Evolutionary conservation across 2,329 filamentous ascomycete species (phyloP).

Genomic region (Ophiostoma montium): DNA sequence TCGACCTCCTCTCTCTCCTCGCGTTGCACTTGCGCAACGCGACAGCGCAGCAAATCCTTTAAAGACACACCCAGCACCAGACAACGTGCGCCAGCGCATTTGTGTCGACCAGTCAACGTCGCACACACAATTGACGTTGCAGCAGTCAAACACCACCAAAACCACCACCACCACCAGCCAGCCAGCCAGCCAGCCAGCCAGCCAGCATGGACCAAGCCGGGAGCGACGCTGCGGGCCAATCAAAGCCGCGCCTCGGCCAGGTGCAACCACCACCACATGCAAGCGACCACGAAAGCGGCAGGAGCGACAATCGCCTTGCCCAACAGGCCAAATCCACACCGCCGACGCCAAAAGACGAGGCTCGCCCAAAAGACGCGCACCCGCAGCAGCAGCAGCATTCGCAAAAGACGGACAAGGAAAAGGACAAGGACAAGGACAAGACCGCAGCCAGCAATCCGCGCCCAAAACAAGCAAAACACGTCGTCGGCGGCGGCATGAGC

Average conservation of each 20-base stretch:
- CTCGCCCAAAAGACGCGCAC: neutral
- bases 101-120: no score
- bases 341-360: slow-evolving; percentile 1
- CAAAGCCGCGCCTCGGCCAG: slow-evolving; percentile 6
- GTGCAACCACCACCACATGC: neutral
- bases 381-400: slow-evolving; percentile 1
- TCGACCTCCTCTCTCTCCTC: no score
- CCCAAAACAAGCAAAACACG: slow-evolving; percentile 27
- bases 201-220: slow-evolving; percentile 5
- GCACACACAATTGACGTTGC: no score
- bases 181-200: no score
- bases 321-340: slow-evolving; percentile 3
- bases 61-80: no score
- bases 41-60: no score
- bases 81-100: no score
- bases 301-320: slow-evolving; percentile 1
- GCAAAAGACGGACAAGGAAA: neutral
- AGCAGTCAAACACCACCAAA: no score
- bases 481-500: slow-evolving; percentile 26
- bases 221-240: slow-evolving; percentile 7
- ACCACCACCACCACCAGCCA: no score
- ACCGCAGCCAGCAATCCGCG: slow-evolving; percentile 21
- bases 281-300: neutral
- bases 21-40: no score
- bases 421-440: slow-evolving; percentile 9